Base-by-base conservation (phyloP, 1,284 basidiomycete genomes). In the Trametes polyzona region DNA sequence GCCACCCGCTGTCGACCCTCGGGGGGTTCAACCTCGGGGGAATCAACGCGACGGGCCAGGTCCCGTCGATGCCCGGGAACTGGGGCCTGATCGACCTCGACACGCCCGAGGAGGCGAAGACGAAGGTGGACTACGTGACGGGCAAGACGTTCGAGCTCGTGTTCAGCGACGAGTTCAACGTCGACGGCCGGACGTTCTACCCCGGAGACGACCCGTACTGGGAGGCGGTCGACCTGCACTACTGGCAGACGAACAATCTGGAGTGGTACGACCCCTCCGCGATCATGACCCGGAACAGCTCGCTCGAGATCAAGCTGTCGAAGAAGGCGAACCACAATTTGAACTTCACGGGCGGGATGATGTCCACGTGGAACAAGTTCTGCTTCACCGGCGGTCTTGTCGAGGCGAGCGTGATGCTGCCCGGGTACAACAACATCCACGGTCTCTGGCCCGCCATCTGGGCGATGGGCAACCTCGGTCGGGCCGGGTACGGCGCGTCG, bases 81-180 rank as follows among this genome's bases (percentile, higher is more conserved):
- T 87, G 83, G 66, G 85, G 83, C 4, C 74, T 93, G 52, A 87
- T 96, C 61, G 94, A 95, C 71, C 53, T 76, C 6, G 86, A 92
- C 55, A 96, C 94, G 0, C 92, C 92, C 1, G 56, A 76, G 21
- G 76, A 79, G 3, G 83, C 75, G 1, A 83, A 83, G 65, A 85
- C 83, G 0, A 87, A 85, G 50, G 69, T 71, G 4, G 88, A 89
- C 47, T 85, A 78, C 65, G 69, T 72, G 17, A 81, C 86, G 6
- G 71, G 76, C 7, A 66, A 76, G 10, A 71, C 79, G 24, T 77
- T 76, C 75, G 82, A 87, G 52, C 79, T 96, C 8, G 86, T 95
- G 3, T 96, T 92, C 70, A 93, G 90, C 47, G 95, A 96, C 72
- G 95, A 96, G 75, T 97, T 97, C 73, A 87, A 96, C 55, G 76